Percentiles rank a stretch among this genome's conserved stretches.
Conservation (phyloP, 169 alveolate genomes). For the Plasmodium knowlesi region DNA sequence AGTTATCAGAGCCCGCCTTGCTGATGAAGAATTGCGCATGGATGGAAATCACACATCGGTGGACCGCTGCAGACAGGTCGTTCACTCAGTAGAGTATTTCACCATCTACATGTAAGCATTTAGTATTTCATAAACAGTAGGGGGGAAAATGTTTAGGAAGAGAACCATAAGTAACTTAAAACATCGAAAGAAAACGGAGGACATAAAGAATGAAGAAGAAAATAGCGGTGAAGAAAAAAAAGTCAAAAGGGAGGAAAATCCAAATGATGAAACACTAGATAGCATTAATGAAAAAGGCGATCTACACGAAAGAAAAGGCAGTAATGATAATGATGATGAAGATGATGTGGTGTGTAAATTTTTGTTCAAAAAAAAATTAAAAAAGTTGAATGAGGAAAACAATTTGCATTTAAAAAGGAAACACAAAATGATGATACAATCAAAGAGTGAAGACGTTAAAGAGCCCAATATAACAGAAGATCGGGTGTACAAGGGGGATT, state of each 20-base stretch:
- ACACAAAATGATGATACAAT: slow-evolving; percentile 32
- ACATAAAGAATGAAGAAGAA: slow-evolving; percentile 44
- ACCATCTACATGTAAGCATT: slow-evolving; percentile 9
- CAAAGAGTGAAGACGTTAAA: slow-evolving; percentile 40
- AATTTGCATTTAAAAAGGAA: slow-evolving; percentile 46
- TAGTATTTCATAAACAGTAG: slow-evolving; percentile 6
- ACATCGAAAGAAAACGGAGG: slow-evolving; percentile 53
- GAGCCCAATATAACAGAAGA: slow-evolving; percentile 72
- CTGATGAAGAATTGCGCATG: neutral
- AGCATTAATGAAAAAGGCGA: neutral
- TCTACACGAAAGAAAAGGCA: slow-evolving; percentile 2
- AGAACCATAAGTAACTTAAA: slow-evolving; percentile 46
- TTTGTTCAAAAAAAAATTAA: slow-evolving; percentile 62
- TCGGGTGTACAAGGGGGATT: slow-evolving; percentile 59
- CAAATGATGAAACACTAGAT: neutral
- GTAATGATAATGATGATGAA: slow-evolving; percentile 6
- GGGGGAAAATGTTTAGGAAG: slow-evolving; percentile 52
- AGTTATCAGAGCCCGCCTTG: neutral
- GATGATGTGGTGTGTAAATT: slow-evolving; percentile 70
- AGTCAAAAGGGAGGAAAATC: slow-evolving; percentile 9
- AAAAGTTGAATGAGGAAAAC: slow-evolving; percentile 57
- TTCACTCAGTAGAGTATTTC: neutral
- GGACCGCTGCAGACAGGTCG: neutral
- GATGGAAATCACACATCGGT: neutral
- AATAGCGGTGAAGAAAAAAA: slow-evolving; percentile 2